Evolutionary conservation across 441 rosid genomes (phyloP), one percentile per base, ranked within the genome.

Genomic region (Pelargonium australe): DNA sequence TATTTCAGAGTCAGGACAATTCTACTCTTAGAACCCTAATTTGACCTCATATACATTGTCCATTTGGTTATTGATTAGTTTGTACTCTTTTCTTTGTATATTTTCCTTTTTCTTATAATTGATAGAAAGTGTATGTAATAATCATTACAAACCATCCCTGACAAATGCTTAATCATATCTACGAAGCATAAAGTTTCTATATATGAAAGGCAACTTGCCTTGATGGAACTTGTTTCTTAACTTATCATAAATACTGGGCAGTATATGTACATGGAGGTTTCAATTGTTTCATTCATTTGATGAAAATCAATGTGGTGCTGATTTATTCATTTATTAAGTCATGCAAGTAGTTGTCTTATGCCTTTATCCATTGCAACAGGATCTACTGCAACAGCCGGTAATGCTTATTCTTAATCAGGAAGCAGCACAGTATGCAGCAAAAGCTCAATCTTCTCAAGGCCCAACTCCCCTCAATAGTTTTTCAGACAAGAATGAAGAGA

Each of bases 371-470:
- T 63, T 70, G 28, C 23, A 12, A 66, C 82, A 95, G 98, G 96
- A 86, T 76, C 62, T 83, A 64, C 75, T 95, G 78, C 87, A 85
- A 77, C 87, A 82, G 65, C 91, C 98, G 74, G 86, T 85, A 71
- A 84, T 86, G 85, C 85, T 87, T 74, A 74, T 86, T 76, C 84
- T 83, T 73, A 82, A 79, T 76, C 89, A 80, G 75, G 87, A 82
- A 67, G 73, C 79, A 49, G 76, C 71, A n/a, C 84, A 71, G 74
- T 83, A 81, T 74, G 84, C 82, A 70, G 69, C 70, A 55, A 80
- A 75, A 72, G 34, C 68, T 63, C 83, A 82, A 53, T 77, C 85
- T 64, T 55, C 75, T 28, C 84, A 77, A 49, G 81, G 73, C 76
- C 81, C 80, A 47, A 79, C 61, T 73, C 75, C 75, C 63, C 62